Conservation (phyloP, 1,284 basidiomycete species). For the Leccinum proliferum region DNA sequence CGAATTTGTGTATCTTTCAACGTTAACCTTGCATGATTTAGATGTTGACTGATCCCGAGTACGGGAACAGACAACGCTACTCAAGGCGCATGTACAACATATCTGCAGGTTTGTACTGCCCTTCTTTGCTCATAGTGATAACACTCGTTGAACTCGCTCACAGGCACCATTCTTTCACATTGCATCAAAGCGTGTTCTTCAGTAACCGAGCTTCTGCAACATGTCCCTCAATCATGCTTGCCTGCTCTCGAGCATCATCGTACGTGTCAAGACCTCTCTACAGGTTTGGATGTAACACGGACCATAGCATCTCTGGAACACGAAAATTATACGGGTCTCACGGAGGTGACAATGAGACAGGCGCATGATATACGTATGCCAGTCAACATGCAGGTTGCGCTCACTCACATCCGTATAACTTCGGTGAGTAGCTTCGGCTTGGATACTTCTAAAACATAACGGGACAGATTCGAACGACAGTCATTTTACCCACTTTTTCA, state of each 20-base stretch:
- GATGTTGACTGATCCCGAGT: conserved; percentile 38
- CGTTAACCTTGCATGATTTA: conserved; percentile 12
- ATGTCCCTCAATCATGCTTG: conserved; percentile 49
- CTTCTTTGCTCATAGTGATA: neutral
- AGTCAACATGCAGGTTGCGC: conserved; percentile 55
- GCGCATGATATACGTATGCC: conserved; percentile 54
- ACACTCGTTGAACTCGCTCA: conserved; percentile 7
- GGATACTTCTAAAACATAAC: conserved; percentile 7
- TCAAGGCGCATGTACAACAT: conserved; percentile 72
- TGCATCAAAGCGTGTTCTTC: conserved; percentile 56
- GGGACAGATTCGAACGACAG: conserved; percentile 54
- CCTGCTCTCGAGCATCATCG: conserved; percentile 48
- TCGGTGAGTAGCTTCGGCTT: conserved; percentile 39
- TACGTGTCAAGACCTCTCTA: conserved; percentile 27
- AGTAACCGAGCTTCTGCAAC: conserved; percentile 49
- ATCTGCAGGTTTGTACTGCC: conserved; percentile 51
- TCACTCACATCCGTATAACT: conserved; percentile 62
- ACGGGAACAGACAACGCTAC: conserved; percentile 55
- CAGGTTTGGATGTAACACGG: conserved; percentile 8
- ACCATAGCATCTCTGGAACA: conserved; percentile 51
- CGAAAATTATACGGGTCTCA: conserved; percentile 47
- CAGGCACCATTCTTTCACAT: conserved; percentile 51
- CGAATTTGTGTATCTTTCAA: neutral
- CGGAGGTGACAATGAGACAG: conserved; percentile 59
- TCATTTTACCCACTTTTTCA: conserved; percentile 55